These are phyloP conservation scores for Entomortierella parvispora DNA, from an alignment of 192 early-diverging fungal species.

Conservation along the genomic window DNA sequence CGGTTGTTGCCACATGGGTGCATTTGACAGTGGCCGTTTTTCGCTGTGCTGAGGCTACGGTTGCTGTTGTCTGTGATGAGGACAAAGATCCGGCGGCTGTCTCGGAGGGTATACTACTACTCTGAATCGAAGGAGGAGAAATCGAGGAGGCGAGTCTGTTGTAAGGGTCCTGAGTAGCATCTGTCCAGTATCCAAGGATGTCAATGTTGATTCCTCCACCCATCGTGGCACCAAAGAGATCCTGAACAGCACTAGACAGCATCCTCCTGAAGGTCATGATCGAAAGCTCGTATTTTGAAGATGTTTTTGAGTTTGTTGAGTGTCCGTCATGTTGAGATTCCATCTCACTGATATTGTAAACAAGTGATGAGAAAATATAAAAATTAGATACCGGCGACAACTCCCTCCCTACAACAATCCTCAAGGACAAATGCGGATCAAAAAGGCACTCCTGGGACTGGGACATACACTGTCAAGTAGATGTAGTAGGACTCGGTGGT, in stretches of 20 bases:
- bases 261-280: constrained; percentile 44
- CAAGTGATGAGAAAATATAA: not conserved
- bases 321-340: constrained; percentile 10
- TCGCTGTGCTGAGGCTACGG: not conserved
- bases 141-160: constrained; percentile 9
- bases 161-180: constrained; percentile 29
- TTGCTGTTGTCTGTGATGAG: not conserved
- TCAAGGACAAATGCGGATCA: not conserved
- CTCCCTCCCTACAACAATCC: not conserved
- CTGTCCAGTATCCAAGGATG: constrained; percentile 46
- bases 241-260: constrained; percentile 36
- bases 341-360: constrained; percentile 20
- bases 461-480: constrained; percentile 38
- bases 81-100: not conserved
- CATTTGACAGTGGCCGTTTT: not conserved
- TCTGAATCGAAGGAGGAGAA: not conserved
- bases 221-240: constrained; percentile 41
- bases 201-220: constrained; percentile 50
- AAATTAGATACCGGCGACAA: not conserved
- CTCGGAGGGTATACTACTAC: constrained; percentile 15
- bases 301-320: not conserved
- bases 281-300: constrained; percentile 13
- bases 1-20: constrained; percentile 26
- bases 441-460: not conserved
- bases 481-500: constrained; percentile 39